A percentile compares a stretch with the other conserved stretches of the same genome.
Conservation (phyloP, 768 basidiomycete genomes). For the Auricularia sp. region DNA sequence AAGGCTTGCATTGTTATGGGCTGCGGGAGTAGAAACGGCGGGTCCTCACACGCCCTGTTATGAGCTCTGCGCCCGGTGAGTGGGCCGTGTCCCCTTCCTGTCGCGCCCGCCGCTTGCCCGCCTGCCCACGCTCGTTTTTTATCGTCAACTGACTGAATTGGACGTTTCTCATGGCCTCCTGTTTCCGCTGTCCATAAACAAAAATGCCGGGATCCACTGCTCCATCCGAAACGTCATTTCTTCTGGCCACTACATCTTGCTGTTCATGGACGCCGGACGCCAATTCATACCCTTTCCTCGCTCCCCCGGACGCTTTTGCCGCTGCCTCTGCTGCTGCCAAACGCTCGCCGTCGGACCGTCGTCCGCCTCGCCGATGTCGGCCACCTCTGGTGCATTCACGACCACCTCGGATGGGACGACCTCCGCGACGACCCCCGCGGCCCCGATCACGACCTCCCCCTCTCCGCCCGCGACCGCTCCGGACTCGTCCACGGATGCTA, state of each 20-base stretch:
- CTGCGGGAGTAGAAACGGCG: too few relatives aligned
- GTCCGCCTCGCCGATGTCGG: neutral
- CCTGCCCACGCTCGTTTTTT: neutral
- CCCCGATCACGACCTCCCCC: slow-evolving; percentile 9
- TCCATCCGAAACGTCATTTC: neutral
- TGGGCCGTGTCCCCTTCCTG: neutral
- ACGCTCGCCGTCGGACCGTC: neutral
- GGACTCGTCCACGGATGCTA: neutral
- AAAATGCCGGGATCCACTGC: neutral
- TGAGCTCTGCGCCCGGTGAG: neutral
- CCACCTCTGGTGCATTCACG: slow-evolving; percentile 2
- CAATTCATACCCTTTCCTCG: neutral
- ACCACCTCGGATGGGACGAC: slow-evolving; percentile 13
- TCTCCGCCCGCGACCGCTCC: neutral
- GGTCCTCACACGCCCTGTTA: neutral
- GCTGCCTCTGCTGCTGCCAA: too few relatives aligned
- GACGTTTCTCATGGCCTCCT: neutral
- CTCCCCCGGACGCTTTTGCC: too few relatives aligned
- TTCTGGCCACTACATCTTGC: neutral
- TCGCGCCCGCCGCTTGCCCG: neutral
- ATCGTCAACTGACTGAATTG: neutral
- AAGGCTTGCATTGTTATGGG: too few relatives aligned
- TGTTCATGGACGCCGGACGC: neutral
- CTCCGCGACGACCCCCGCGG: slow-evolving; percentile 11
- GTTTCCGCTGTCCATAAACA: neutral